Conservation (phyloP, 1,139 yeast species). For the Yamadazyma trypodendri region DNA sequence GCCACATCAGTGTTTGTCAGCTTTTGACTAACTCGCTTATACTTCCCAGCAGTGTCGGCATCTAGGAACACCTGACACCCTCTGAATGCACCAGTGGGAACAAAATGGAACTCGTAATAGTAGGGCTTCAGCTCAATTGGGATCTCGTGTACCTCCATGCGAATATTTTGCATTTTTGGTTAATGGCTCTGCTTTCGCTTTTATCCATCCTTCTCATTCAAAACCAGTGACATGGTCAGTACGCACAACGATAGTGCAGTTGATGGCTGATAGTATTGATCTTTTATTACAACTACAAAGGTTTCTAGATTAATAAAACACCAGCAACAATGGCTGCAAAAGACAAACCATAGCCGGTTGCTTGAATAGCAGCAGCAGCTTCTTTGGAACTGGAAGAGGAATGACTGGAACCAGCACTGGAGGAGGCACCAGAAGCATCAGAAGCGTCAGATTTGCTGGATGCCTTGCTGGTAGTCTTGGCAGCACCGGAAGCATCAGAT, state of each 20-base stretch:
- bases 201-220: neutral
- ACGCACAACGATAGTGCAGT: too few species aligned
- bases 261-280: too few species aligned
- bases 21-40: neutral
- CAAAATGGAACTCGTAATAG: conserved; percentile 3
- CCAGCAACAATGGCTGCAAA: conserved; percentile 17
- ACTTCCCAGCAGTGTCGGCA: conserved; percentile 3
- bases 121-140: conserved; percentile 3
- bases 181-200: too few species aligned
- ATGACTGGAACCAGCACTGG: conserved; percentile 9
- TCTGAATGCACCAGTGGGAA: neutral
- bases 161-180: too few species aligned
- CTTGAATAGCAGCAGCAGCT: conserved; percentile 8
- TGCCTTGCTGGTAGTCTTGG: conserved; percentile 7
- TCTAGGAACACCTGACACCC: conserved; percentile 3
- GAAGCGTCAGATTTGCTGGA: conserved; percentile 14
- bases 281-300: neutral
- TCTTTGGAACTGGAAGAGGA: conserved; percentile 4
- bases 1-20: neutral
- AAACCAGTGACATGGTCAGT: neutral
- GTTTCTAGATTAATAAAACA: conserved; percentile 14
- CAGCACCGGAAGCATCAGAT: conserved; percentile 7
- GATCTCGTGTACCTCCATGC: neutral
- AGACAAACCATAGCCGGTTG: conserved; percentile 16
- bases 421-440: conserved; percentile 8